Base-by-base conservation (phyloP, 768 basidiomycete genomes). In the Collybia mongolica region DNA sequence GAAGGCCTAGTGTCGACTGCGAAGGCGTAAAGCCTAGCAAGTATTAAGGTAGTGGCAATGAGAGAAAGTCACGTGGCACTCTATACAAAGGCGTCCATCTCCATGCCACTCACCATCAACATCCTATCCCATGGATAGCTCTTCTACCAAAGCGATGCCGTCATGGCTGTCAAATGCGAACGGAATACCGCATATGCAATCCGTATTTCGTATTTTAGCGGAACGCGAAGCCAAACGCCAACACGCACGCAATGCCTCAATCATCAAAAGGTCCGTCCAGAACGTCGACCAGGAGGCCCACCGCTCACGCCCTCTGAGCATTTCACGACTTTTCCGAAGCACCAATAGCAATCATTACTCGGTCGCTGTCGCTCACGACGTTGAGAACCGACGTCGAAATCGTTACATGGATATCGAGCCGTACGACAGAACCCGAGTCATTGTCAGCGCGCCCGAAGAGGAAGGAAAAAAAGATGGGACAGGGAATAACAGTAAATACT, bases 401-500 rank as follows among this genome's bases (percentile, higher is more conserved):
- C 86, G 92, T 11, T 94, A 94, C 57, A 44, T 61, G 23, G 81
- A 91, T 58, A 77, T 94, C 46, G 68, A 80, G 41, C 88, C 93
- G 0, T 95, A 93, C 63, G 90, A 95, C 67, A 79, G 88, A 43
- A 93, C 88, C 0, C 79, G 89, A 14, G 83, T 92, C 24, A 61
- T 80, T 32, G 14, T 40, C 7, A 26, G 43, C 11, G 55, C 60
- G 32, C 56, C 46, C 15, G 59, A 62, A 32, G 60, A 56, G 40
- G 46, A 9, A 35, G 19, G 45, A 24, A 47, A 40, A 40, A 46
- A 17, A 11, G 43, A 32, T 19, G 20, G 50, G 26, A 24, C 20
- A 36, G 23, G 45, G 44, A 47, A 46, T 22, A 50, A 60, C 17
- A 77, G 77, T 11, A 68, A 79, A 42, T 95, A 94, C 64, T 63